Conservation (phyloP, 1,284 basidiomycete species). For the Tilletia setariae region DNA sequence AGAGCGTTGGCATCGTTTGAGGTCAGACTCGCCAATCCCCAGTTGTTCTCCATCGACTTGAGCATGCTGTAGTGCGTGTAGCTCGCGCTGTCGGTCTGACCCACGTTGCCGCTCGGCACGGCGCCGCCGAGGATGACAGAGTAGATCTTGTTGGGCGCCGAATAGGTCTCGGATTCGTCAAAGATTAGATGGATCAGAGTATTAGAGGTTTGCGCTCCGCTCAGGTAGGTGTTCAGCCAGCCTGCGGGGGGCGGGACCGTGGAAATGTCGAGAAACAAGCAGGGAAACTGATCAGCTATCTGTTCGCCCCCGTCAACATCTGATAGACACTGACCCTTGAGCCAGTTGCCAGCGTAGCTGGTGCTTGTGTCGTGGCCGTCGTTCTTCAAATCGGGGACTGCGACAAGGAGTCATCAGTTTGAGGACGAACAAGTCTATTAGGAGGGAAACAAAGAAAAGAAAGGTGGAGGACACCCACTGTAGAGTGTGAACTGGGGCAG, state of each 20-base stretch:
- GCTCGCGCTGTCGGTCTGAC: conserved; percentile 14
- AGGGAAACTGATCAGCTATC: neutral
- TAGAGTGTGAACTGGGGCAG: conserved; percentile 17
- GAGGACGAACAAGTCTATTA: too few relatives aligned
- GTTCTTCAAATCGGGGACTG: conserved; percentile 1
- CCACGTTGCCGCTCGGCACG: conserved; percentile 11
- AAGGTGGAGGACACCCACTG: conserved; percentile 14
- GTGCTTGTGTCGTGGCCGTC: conserved; percentile 18
- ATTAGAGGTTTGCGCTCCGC: conserved; percentile 7
- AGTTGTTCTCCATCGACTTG: conserved; percentile 19
- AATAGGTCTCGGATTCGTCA: conserved; percentile 17
- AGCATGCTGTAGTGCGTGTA: conserved; percentile 19
- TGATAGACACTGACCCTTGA: neutral
- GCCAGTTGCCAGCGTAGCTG: conserved; percentile 18
- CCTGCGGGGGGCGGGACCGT: neutral
- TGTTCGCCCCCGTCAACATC: neutral
- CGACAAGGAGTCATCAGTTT: neutral
- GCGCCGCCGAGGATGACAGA: conserved; percentile 14
- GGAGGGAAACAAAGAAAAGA: too few relatives aligned
- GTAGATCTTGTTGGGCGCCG: conserved; percentile 18
- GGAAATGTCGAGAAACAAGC: neutral
- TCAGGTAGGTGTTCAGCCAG: conserved; percentile 14
- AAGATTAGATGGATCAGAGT: conserved; percentile 19
- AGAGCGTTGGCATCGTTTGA: conserved; percentile 1
- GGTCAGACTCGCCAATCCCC: conserved; percentile 8